Evolutionary conservation across 73 alveolate genomes (phyloP).

Genomic region (Halteria grandinella): DNA sequence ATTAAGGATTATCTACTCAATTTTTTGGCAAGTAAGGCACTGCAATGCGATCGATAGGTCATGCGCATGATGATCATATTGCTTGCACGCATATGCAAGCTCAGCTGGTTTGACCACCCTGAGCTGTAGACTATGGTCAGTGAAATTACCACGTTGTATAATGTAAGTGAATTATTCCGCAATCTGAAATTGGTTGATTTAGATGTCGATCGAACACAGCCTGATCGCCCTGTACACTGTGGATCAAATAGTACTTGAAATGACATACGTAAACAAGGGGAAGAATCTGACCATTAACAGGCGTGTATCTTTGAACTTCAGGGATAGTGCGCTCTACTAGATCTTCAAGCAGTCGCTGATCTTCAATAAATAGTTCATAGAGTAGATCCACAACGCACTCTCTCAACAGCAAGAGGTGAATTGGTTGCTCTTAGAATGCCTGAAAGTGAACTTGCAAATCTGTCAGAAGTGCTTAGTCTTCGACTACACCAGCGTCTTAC

Average conservation of each 20-base stretch:
- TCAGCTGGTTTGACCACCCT: constrained; percentile 66
- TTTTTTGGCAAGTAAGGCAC: constrained; percentile 51
- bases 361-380: constrained; percentile 34
- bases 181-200: not conserved
- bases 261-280: constrained; percentile 69
- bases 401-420: constrained; percentile 28
- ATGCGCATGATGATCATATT: constrained; percentile 53
- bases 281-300: constrained; percentile 56
- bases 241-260: constrained; percentile 61
- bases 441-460: constrained; percentile 17
- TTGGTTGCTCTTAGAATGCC: constrained; percentile 36
- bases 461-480: constrained; percentile 55
- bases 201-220: constrained; percentile 48
- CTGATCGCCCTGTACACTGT: constrained; percentile 42
- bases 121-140: constrained; percentile 32
- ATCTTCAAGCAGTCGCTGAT: constrained; percentile 46
- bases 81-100: constrained; percentile 55
- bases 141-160: constrained; percentile 21
- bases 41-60: constrained; percentile 46
- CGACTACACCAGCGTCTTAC: constrained; percentile 62
- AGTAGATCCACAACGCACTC: not conserved
- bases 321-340: constrained; percentile 50
- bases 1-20: constrained; percentile 39
- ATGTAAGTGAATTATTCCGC: constrained; percentile 1
- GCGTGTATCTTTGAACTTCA: constrained; percentile 57